These are phyloP conservation scores for Henckelia pumila DNA, from an alignment of 257 asterid species.

Conservation along the genomic window DNA sequence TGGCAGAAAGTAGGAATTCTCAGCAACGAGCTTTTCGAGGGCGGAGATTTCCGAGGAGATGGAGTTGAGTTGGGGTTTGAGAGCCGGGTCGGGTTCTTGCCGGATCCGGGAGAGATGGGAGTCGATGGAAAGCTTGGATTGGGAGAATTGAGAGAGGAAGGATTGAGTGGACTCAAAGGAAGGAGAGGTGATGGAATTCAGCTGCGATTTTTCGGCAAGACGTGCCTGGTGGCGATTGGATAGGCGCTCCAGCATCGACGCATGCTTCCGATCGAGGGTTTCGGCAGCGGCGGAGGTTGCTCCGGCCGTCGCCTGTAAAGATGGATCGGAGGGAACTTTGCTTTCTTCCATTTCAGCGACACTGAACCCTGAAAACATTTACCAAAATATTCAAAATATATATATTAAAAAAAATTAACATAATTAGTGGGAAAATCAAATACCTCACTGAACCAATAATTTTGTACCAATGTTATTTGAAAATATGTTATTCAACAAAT, in stretches of 20 bases:
- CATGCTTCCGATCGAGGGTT: constrained; percentile 58
- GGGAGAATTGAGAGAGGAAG: constrained; percentile 62
- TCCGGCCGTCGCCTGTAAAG: neutral
- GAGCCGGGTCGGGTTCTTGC: constrained; percentile 31
- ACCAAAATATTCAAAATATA: no score
- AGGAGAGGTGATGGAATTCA: constrained; percentile 18
- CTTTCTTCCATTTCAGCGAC: constrained; percentile 43
- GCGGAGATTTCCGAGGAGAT: constrained; percentile 54
- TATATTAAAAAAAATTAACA: no score
- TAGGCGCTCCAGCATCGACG: constrained; percentile 83
- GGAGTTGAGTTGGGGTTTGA: constrained; percentile 52
- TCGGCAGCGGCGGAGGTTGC: constrained; percentile 22
- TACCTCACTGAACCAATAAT: no score
- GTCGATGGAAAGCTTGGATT: constrained; percentile 66
- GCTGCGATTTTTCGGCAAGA: constrained; percentile 34
- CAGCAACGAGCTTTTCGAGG: constrained; percentile 73
- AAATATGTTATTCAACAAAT: no score
- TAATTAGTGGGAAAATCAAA: no score
- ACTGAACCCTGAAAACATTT: no score
- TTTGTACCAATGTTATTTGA: no score
- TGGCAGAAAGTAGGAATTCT: constrained; percentile 67
- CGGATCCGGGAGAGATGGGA: constrained; percentile 51
- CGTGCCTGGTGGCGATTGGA: constrained; percentile 71
- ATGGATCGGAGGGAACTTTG: constrained; percentile 18
- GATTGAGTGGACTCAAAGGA: constrained; percentile 50